Evolutionary conservation across 257 asterid species (phyloP).

Genomic region (Solanum etuberosum): DNA sequence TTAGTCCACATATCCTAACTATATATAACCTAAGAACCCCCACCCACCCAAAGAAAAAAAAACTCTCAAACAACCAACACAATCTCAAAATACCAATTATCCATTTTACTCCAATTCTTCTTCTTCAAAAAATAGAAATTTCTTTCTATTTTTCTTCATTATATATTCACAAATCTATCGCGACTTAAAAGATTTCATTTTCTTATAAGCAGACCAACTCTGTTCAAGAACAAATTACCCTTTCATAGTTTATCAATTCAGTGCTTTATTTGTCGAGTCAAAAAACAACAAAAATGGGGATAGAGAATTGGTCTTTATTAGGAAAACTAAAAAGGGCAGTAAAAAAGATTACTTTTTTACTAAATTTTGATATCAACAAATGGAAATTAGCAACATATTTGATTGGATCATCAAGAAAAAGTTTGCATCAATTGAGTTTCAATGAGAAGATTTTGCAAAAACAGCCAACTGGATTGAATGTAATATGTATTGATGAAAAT

Average conservation of each 20-base stretch:
- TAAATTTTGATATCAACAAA: slow-evolving; percentile 35
- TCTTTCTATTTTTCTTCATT: not conserved
- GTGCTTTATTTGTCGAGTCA: not conserved
- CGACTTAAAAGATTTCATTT: too few relatives aligned
- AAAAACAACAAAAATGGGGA: slow-evolving; percentile 21
- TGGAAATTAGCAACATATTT: slow-evolving; percentile 46
- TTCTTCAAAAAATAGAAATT: not conserved
- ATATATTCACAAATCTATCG: not conserved
- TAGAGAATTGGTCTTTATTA: slow-evolving; percentile 28
- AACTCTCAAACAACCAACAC: not conserved
- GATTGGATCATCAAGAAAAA: slow-evolving; percentile 7
- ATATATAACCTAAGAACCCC: not conserved
- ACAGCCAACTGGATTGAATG: slow-evolving; percentile 30
- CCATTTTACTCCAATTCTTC: not conserved
- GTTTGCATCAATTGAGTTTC: slow-evolving; percentile 38
- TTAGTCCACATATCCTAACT: not conserved
- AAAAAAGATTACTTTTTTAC: slow-evolving; percentile 55
- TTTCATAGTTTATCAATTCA: not conserved
- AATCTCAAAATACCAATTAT: not conserved
- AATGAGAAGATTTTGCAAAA: slow-evolving; percentile 14
- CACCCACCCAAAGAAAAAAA: not conserved
- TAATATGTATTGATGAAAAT: slow-evolving; percentile 3
- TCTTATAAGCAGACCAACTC: not conserved
- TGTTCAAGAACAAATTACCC: not conserved
- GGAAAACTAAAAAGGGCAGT: slow-evolving; percentile 62